phyloP scores from a whole-genome alignment of 2,329 filamentous ascomycete genomes.

The Cladophialophora carrionii region DNA sequence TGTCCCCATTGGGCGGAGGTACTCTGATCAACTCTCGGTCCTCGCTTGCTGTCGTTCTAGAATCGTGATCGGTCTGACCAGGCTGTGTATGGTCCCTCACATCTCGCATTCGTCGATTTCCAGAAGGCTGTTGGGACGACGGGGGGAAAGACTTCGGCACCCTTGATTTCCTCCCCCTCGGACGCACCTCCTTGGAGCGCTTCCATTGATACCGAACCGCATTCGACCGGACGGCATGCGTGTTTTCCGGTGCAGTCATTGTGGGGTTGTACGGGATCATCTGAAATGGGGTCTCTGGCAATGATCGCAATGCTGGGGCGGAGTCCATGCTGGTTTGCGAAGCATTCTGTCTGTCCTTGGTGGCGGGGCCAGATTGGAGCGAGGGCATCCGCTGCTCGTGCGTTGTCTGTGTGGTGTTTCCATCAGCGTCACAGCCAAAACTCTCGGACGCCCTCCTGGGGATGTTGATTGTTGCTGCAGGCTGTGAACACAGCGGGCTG shows the following conservation, averaged over 20 bases:
- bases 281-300: not conserved
- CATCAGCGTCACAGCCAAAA: not conserved
- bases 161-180: not conserved
- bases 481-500: not conserved
- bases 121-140: not conserved
- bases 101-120: not conserved
- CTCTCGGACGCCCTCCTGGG: not conserved
- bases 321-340: not conserved
- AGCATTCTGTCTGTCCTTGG: not conserved
- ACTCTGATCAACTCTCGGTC: not conserved
- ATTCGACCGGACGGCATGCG: not conserved
- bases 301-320: not conserved
- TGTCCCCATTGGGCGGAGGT: not conserved
- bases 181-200: slow-evolving; percentile 3
- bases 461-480: not conserved
- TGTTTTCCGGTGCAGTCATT: not conserved
- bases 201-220: slow-evolving; percentile 1
- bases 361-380: not conserved
- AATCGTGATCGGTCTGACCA: not conserved
- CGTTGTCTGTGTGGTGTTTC: not conserved
- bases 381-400: not conserved
- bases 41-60: not conserved
- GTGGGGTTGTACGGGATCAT: not conserved
- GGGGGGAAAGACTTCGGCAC: not conserved
- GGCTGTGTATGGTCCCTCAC: not conserved